Conservation (phyloP, 139 green algal species). For the Gonium pectorale region DNA sequence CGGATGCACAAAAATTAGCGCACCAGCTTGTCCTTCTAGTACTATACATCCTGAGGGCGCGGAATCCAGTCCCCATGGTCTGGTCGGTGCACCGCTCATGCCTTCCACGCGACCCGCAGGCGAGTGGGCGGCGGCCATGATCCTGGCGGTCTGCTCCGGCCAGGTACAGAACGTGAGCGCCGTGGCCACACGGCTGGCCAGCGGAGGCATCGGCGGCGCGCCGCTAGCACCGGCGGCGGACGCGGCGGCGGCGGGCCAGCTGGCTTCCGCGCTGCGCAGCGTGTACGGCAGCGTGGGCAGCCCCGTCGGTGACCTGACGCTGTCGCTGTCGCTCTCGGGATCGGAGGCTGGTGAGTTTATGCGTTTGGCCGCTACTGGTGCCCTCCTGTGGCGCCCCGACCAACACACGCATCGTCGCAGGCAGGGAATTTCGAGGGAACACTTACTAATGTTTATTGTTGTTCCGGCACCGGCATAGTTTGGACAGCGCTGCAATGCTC, state of each 20-base stretch:
- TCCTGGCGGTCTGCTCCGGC: slow-evolving; percentile 48
- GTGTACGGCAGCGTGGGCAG: slow-evolving; percentile 42
- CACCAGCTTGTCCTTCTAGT: no score
- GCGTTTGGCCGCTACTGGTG: no score
- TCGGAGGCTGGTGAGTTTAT: no score
- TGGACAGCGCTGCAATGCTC: neutral
- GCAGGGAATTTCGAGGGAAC: no score
- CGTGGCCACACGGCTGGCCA: slow-evolving; percentile 28
- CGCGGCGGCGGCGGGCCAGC: neutral
- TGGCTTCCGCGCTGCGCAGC: slow-evolving; percentile 26
- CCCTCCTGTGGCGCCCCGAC: no score
- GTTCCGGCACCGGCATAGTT: no score
- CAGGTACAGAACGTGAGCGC: slow-evolving; percentile 41
- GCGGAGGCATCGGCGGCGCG: neutral
- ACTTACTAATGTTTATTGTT: no score
- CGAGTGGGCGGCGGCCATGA: slow-evolving; percentile 61
- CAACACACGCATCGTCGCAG: no score
- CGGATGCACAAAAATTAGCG: no score
- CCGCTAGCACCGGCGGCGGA: neutral
- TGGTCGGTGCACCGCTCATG: no score
- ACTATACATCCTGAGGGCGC: no score
- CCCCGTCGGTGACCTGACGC: neutral
- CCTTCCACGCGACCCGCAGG: slow-evolving; percentile 28
- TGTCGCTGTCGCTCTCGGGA: neutral
- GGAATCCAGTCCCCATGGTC: no score